Conservation (phyloP, 768 basidiomycete species). For the Panaeolus cyanescens region DNA sequence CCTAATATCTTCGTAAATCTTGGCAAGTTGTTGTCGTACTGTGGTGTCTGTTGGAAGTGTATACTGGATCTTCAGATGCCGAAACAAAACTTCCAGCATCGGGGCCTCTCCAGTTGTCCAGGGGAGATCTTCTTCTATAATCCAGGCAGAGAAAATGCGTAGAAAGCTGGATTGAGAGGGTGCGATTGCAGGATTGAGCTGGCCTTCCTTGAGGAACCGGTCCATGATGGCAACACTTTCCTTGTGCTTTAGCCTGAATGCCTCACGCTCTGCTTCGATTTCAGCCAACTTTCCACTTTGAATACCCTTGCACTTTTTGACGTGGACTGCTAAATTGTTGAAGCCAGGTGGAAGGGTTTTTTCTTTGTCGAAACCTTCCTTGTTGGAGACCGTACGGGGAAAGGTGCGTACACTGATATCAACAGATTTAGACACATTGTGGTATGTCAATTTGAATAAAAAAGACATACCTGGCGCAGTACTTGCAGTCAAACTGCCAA, state of each 20-base stretch:
- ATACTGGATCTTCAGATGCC: conserved; percentile 22
- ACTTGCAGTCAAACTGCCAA: conserved; percentile 20
- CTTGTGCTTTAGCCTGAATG: conserved; percentile 6
- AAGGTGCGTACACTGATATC: neutral
- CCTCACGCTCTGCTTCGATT: neutral
- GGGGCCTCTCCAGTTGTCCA: conserved; percentile 23
- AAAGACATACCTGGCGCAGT: conserved; percentile 12
- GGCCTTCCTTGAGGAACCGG: conserved; percentile 22
- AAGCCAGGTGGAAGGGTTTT: neutral
- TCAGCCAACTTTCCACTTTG: neutral
- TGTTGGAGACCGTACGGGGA: neutral
- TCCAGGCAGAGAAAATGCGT: conserved; percentile 25
- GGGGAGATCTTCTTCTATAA: conserved; percentile 23
- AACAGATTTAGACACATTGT: neutral
- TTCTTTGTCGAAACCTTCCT: neutral
- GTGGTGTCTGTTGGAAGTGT: conserved; percentile 22
- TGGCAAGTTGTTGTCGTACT: conserved; percentile 20
- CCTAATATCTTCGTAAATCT: conserved; percentile 23
- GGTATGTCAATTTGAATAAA: neutral
- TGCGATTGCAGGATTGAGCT: conserved; percentile 23
- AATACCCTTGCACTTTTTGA: neutral
- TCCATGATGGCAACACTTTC: conserved; percentile 23
- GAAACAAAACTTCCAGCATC: conserved; percentile 17
- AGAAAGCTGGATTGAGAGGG: conserved; percentile 21
- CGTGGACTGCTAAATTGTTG: neutral